These are phyloP conservation scores for Peniophora sp. DNA, from an alignment of 1,284 basidiomycete genomes.

Conservation along the genomic window DNA sequence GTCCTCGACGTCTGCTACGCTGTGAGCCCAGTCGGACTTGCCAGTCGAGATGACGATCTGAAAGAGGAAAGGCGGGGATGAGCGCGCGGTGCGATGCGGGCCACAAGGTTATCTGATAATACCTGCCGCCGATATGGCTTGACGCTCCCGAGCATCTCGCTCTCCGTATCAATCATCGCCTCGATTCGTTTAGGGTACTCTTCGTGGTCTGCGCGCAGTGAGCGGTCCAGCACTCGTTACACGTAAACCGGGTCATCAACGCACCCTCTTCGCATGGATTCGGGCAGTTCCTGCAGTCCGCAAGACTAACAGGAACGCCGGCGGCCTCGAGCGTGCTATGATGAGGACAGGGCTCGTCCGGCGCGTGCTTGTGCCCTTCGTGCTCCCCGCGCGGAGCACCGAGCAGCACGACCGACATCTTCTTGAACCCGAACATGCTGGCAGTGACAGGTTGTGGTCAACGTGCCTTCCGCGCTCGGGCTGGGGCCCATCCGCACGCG, in stretches of 20 bases:
- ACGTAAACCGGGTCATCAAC: slow-evolving; percentile 24
- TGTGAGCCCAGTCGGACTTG: slow-evolving; percentile 76
- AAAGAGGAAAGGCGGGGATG: not conserved
- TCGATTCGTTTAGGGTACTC: slow-evolving; percentile 52
- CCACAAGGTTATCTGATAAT: slow-evolving; percentile 11
- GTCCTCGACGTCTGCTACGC: slow-evolving; percentile 61
- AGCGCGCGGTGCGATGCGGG: not conserved
- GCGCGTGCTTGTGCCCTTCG: slow-evolving; percentile 11
- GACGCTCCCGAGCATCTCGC: slow-evolving; percentile 74
- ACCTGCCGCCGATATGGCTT: slow-evolving; percentile 79
- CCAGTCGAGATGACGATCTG: slow-evolving; percentile 85
- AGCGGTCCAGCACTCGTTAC: slow-evolving; percentile 17
- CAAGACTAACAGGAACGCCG: slow-evolving; percentile 60
- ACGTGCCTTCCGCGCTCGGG: too few species aligned
- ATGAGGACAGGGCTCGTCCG: too few species aligned
- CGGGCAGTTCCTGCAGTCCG: slow-evolving; percentile 67
- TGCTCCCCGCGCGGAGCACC: slow-evolving; percentile 17
- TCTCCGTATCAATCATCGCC: slow-evolving; percentile 69
- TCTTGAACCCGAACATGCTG: slow-evolving; percentile 20
- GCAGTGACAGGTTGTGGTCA: too few species aligned
- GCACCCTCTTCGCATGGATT: slow-evolving; percentile 66
- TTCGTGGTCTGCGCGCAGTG: slow-evolving; percentile 50
- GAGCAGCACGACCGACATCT: slow-evolving; percentile 21
- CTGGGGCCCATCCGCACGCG: too few species aligned
- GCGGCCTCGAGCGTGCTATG: slow-evolving; percentile 28